Percentiles rank a stretch among this genome's conserved stretches.
Conservation (phyloP, 495 filamentous ascomycete species). For the Pseudoneurospora amorphoporcata region DNA sequence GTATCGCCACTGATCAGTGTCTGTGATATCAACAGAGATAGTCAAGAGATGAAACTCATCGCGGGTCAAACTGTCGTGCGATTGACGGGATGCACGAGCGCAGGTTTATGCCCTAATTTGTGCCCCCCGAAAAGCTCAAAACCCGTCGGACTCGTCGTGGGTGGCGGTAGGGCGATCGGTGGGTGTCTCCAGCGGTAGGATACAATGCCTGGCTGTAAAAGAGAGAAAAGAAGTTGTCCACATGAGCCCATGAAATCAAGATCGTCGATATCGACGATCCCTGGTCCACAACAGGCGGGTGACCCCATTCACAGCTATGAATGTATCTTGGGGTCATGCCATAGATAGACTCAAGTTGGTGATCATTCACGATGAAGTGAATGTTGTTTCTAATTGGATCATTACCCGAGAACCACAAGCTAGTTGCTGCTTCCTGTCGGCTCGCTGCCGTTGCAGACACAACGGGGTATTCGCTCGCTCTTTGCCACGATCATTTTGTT, state of each 20-base stretch:
- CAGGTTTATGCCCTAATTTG: background rate
- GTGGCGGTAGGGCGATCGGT: too few species aligned
- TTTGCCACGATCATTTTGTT: background rate
- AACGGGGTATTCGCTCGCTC: background rate
- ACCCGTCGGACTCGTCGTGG: too few species aligned
- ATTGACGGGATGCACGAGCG: background rate
- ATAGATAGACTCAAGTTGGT: background rate
- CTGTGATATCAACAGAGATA: background rate
- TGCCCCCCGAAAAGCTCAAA: too few species aligned
- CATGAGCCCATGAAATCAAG: background rate
- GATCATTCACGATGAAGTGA: background rate
- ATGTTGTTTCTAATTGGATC: background rate
- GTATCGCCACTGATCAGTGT: background rate
- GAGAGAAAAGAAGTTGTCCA: background rate
- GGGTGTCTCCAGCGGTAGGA: too few species aligned
- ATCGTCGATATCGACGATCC: background rate
- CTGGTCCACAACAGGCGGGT: background rate
- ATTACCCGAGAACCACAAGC: background rate
- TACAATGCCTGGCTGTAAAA: background rate
- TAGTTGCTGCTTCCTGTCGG: background rate
- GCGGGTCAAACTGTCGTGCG: background rate
- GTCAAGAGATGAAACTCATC: background rate
- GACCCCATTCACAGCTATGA: background rate
- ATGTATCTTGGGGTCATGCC: background rate
- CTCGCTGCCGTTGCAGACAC: background rate